phyloP scores from a whole-genome alignment of 495 filamentous ascomycete genomes.

The Penicillium waksmanii region DNA sequence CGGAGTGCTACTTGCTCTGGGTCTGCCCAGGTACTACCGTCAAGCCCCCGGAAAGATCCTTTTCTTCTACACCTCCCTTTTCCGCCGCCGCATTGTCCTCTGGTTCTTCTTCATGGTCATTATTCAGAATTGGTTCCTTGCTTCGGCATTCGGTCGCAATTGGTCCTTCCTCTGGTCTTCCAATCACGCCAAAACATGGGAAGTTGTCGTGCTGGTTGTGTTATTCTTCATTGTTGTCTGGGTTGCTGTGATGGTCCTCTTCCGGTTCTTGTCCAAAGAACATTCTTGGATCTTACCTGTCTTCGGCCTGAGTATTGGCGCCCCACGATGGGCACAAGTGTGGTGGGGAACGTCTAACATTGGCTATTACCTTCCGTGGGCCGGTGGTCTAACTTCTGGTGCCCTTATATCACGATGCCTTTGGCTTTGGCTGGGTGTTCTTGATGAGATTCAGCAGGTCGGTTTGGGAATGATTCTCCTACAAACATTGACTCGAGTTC shows the following conservation, averaged over 20 bases:
- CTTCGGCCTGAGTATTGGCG: slow-evolving; percentile 66
- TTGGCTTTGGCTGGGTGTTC: slow-evolving; percentile 68
- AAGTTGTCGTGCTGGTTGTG: slow-evolving; percentile 54
- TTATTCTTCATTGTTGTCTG: slow-evolving; percentile 65
- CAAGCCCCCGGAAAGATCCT: slow-evolving; percentile 37
- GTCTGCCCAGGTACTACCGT: slow-evolving; percentile 67
- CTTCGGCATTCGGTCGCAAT: slow-evolving; percentile 62
- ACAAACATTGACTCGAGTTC: slow-evolving; percentile 63
- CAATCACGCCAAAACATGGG: slow-evolving; percentile 55
- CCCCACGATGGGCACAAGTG: slow-evolving; percentile 68
- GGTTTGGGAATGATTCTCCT: slow-evolving; percentile 68
- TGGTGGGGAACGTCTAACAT: slow-evolving; percentile 63
- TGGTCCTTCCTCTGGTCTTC: slow-evolving; percentile 64
- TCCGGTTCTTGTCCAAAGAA: slow-evolving; percentile 52
- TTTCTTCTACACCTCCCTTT: slow-evolving; percentile 44
- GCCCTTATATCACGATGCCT: slow-evolving; percentile 57
- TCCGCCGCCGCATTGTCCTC: slow-evolving; percentile 61
- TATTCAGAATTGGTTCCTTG: slow-evolving; percentile 70
- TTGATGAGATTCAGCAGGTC: slow-evolving; percentile 65
- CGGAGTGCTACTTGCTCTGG: slow-evolving; percentile 55
- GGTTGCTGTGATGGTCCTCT: slow-evolving; percentile 50
- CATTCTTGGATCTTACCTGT: slow-evolving; percentile 70
- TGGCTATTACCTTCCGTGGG: slow-evolving; percentile 64
- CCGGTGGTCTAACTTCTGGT: slow-evolving; percentile 47
- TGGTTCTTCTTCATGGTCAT: slow-evolving; percentile 60